A percentile compares a stretch with the other conserved stretches of the same genome.
Evolutionary conservation across 768 basidiomycete species (phyloP).

Genomic region (Leccinum variicolor): DNA sequence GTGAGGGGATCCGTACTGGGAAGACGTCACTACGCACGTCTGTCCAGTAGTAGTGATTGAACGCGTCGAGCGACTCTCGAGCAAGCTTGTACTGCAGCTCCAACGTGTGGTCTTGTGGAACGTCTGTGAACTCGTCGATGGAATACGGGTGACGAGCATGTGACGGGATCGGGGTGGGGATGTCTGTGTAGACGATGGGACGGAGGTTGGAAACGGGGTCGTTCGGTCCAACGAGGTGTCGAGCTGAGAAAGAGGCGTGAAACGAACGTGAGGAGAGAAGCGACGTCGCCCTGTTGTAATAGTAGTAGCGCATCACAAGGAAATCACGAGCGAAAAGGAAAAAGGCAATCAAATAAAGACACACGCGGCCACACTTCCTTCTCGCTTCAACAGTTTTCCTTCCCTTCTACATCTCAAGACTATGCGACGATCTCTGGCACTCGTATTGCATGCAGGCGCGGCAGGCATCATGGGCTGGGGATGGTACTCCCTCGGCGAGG

Average conservation of each 20-base stretch:
- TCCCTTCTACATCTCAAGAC: background rate
- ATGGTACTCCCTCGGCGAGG: conserved; percentile 18
- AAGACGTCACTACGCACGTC: conserved; percentile 52
- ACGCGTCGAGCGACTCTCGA: conserved; percentile 67
- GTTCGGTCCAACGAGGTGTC: conserved; percentile 61
- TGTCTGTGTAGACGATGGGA: conserved; percentile 72
- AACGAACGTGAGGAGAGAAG: conserved; percentile 11
- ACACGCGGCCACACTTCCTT: background rate
- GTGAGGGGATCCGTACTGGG: background rate
- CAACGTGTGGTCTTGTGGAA: conserved; percentile 36
- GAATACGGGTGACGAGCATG: conserved; percentile 66
- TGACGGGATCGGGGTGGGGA: conserved; percentile 33
- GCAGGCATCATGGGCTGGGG: conserved; percentile 37
- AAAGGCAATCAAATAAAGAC: background rate
- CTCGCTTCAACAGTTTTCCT: background rate
- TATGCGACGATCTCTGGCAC: conserved; percentile 13
- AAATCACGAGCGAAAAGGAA: background rate
- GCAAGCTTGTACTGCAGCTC: conserved; percentile 71
- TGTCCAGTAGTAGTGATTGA: conserved; percentile 78
- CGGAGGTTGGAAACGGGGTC: conserved; percentile 79
- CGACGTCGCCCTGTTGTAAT: background rate
- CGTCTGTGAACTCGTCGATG: conserved; percentile 58
- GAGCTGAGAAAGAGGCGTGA: conserved; percentile 25
- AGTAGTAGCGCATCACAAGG: background rate
- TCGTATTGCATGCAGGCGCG: conserved; percentile 32